Evolutionary conservation across 495 filamentous ascomycete genomes (phyloP).

Genomic region (Cudoniella acicularis): DNA sequence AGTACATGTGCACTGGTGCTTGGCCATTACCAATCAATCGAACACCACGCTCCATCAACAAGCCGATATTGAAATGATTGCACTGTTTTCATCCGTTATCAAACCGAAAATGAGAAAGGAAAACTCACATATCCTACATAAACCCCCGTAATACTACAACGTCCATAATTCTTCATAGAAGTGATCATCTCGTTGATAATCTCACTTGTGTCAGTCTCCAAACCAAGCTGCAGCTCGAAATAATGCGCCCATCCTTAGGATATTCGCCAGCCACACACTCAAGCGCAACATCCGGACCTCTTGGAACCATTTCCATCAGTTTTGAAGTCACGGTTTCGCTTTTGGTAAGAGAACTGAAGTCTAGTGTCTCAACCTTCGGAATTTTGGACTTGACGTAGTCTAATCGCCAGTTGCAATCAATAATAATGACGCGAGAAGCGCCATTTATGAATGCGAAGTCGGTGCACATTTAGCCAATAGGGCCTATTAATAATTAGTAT

Average conservation of each 20-base stretch:
- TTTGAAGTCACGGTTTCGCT: constrained; percentile 61
- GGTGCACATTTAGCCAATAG: constrained; percentile 77
- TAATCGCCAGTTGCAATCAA: constrained; percentile 77
- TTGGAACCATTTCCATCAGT: constrained; percentile 63
- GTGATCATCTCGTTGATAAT: constrained; percentile 87
- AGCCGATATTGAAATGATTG: constrained; percentile 46
- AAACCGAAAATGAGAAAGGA: neutral
- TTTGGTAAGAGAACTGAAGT: constrained; percentile 50
- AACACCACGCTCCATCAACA: constrained; percentile 84
- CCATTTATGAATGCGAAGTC: constrained; percentile 70
- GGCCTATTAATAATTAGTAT: constrained; percentile 23
- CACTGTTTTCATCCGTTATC: too few species aligned
- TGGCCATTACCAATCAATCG: constrained; percentile 81
- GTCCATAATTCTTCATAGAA: constrained; percentile 69
- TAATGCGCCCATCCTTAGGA: constrained; percentile 75
- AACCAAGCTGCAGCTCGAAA: constrained; percentile 66
- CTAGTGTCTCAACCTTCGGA: constrained; percentile 57
- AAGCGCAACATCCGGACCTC: constrained; percentile 72
- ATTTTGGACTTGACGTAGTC: constrained; percentile 61
- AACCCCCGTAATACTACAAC: constrained; percentile 73
- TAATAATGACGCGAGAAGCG: constrained; percentile 71
- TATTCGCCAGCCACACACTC: constrained; percentile 87
- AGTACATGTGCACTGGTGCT: constrained; percentile 80
- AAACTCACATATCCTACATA: constrained; percentile 74
- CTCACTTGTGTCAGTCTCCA: constrained; percentile 85